Base-by-base conservation (phyloP, 2,329 filamentous ascomycete genomes). In the Xylaria sp. region DNA sequence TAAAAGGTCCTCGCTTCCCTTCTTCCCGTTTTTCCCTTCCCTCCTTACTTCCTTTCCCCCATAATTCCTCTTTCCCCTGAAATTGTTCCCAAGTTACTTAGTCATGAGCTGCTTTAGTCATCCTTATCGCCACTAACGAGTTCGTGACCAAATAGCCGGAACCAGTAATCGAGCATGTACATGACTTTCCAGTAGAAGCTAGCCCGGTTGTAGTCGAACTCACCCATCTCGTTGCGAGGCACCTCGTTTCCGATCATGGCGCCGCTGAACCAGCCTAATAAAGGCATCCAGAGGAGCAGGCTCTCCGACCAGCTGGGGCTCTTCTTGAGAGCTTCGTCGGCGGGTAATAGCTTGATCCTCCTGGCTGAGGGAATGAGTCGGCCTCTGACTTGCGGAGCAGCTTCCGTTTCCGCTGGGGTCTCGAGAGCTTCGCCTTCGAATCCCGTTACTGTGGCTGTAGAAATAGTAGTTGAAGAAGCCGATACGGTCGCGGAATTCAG, bases 171-270 rank as follows among this genome's bases (percentile, higher is more conserved):
- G 23, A 89, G 77, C 78, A 82, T 87, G 78, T 84, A 89, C 69
- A 89, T 85, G 45, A 89, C 71, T 75, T 85, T 86, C 87, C 87
- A 90, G 77, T 89, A 90, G 64, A 89, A 75, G 63, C 86, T 89
- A 11, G 87, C 87, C 47, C 79, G 79, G 43, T 86, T 85, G 81
- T 88, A 91, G 76, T 97, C 94, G 70, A 97, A 94, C 43, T 87
- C 87, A 60, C 91, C 92, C 45, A 84, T 81, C 56, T 92, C 90
- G 56, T 84, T 89, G 43, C 89, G 83, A 7, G 92, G 92, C 40
- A 94, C 87, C 73, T 90, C 84, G 72, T 87, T 88, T 5, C 91
- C 91, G 71, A 94, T 93, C 76, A 94, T 87, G 70, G 80, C 87
- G 67, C 79, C 88, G 47, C 87, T 88, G 72, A 93, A 89, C 87